Evolutionary conservation across 805 yeast genomes (phyloP), one percentile per base, ranked within the genome.

Genomic region (Brettanomyces custersianus): DNA sequence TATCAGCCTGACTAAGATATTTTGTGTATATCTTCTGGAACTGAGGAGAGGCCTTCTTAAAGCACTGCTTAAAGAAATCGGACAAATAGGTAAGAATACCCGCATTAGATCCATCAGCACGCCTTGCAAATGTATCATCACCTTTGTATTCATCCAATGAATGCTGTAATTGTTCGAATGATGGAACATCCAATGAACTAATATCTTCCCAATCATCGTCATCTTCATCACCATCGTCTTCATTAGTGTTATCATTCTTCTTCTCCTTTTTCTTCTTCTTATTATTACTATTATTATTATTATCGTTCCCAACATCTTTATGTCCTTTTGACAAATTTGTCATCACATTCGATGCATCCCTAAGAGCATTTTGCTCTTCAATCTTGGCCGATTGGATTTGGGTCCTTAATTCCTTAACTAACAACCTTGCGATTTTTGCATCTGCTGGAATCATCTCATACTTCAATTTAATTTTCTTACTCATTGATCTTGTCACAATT

Each of bases 401-500:
- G 45, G 77, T 74, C 18, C 66, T 68, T 33, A 87, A 62, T 52
- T 90, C 97, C 20, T 72, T 63, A 4, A 80, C 54, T 33, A 90
- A 66, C 17, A 88, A 59, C 48, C 80, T 81, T 32, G 86, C 52
- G 17, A 90, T 85, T 51, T 85, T 87, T 29, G 68, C 65, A 12
- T 80, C 71, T 0, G 85, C 83, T 0, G 88, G 65, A 2, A 87
- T 66, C 48, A 70, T 74, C 0, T 82, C 74, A 46, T 70, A 85
- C 45, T 66, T 57, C 34, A 74, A 70, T 0, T 83, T 81, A 69
- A 77, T 66, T 12, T 58, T 57, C 46, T 72, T 77, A 4, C 94
- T 75, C 80, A 79, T 82, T 0, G 96, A 84, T 50, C 97, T 72
- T 0, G 97, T 90, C 4, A 85, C 62, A 24, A 90, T 87, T n/a